phyloP scores from a whole-genome alignment of 1,139 yeast species.

The Lodderomyces oxycetoniae region DNA sequence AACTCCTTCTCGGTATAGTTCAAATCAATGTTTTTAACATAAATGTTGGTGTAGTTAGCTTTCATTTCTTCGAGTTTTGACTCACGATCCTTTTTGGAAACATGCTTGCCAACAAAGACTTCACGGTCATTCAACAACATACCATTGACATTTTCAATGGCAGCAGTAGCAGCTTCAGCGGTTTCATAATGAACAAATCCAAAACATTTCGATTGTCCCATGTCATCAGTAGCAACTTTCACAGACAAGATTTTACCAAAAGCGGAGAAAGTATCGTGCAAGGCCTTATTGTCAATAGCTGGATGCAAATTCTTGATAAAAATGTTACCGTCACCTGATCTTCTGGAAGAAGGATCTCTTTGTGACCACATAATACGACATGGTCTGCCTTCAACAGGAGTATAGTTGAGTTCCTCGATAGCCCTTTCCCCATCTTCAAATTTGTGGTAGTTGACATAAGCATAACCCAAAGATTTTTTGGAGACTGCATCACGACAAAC shows the following conservation, averaged over 20 bases:
- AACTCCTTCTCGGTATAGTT: conserved; percentile 74
- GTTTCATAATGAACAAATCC: conserved; percentile 98
- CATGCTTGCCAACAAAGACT: conserved; percentile 94
- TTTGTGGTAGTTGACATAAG: conserved; percentile 94
- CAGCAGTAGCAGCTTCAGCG: conserved; percentile 89
- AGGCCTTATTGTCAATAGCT: conserved; percentile 97
- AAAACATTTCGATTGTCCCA: conserved; percentile 90
- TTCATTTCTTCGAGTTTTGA: conserved; percentile 88
- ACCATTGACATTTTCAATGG: conserved; percentile 97
- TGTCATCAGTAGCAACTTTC: conserved; percentile 94
- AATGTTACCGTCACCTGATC: conserved; percentile 94
- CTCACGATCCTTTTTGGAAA: conserved; percentile 92
- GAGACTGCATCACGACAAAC: conserved; percentile 99
- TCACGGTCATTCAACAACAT: conserved; percentile 97
- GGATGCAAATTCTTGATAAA: conserved; percentile 98
- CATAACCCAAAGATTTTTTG: conserved; percentile 96
- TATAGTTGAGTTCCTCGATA: conserved; percentile 91
- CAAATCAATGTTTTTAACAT: conserved; percentile 80
- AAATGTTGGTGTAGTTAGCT: conserved; percentile 93
- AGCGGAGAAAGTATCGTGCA: conserved; percentile 96
- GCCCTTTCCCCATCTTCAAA: conserved; percentile 91
- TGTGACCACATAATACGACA: conserved; percentile 99
- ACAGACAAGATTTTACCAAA: conserved; percentile 95
- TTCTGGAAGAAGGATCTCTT: conserved; percentile 95
- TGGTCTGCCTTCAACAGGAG: conserved; percentile 90